These are phyloP conservation scores for Actinidia polygama DNA, from an alignment of 179 eudicot species.

Conservation along the genomic window DNA sequence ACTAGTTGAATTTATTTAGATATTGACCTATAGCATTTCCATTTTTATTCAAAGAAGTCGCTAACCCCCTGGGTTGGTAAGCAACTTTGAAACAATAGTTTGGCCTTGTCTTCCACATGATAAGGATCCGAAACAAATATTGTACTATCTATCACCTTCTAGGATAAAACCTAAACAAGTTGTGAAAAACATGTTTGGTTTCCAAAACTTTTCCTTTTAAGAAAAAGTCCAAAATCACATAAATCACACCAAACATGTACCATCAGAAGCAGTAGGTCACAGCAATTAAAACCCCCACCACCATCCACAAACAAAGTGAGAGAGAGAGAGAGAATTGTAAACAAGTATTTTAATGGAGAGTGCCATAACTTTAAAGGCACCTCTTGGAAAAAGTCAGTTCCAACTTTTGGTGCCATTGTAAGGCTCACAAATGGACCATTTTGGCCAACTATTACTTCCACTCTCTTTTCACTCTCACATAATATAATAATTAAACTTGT, in stretches of 20 bases:
- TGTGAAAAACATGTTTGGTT: neutral
- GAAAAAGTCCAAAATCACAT: conserved; percentile 4
- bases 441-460: neutral
- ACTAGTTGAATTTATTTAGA: too few relatives aligned
- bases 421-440: neutral
- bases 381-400: conserved; percentile 11
- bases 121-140: neutral
- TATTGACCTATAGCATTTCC: too few relatives aligned
- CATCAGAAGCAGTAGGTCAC: conserved; percentile 15
- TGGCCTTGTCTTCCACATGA: too few relatives aligned
- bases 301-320: neutral
- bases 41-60: neutral
- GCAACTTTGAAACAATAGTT: too few relatives aligned
- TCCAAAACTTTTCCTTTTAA: neutral
- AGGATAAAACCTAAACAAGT: neutral
- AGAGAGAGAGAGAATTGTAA: neutral
- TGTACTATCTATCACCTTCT: neutral
- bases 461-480: neutral
- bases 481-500: neutral
- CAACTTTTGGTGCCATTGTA: conserved; percentile 5
- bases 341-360: neutral
- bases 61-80: neutral
- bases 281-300: neutral
- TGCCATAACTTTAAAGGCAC: conserved; percentile 16
- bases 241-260: conserved; percentile 21